Evolutionary conservation across 192 early-diverging fungal species (phyloP).

Genomic region (Dispira simplex): DNA sequence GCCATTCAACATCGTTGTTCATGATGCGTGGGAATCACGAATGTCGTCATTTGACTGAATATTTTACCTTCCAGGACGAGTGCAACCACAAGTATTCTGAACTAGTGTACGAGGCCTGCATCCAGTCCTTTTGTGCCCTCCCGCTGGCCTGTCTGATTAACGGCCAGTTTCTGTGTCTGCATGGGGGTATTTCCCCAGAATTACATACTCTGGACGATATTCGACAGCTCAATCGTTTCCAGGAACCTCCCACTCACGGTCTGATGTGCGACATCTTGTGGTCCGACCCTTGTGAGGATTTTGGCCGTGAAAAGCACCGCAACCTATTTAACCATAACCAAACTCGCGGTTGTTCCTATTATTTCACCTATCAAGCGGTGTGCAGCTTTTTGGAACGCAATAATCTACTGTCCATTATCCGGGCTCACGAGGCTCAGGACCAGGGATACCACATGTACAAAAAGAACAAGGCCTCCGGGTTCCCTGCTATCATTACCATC

Average conservation of each 20-base stretch:
- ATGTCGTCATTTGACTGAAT: conserved; percentile 92
- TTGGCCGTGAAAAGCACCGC: conserved; percentile 85
- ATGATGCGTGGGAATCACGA: conserved; percentile 94
- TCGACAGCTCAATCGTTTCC: conserved; percentile 70
- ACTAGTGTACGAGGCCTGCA: conserved; percentile 76
- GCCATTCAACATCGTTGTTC: conserved; percentile 74
- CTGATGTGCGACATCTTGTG: conserved; percentile 91
- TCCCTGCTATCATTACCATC: conserved; percentile 94
- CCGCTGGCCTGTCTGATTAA: conserved; percentile 92
- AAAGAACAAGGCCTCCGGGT: conserved; percentile 82
- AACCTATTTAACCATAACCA: conserved; percentile 86
- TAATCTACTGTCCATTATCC: conserved; percentile 84
- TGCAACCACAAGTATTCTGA: conserved; percentile 96
- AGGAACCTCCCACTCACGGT: conserved; percentile 86
- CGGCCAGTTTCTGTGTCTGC: conserved; percentile 90
- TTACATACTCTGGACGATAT: conserved; percentile 85
- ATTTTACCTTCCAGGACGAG: conserved; percentile 97
- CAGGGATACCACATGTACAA: conserved; percentile 94
- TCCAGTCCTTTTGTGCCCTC: conserved; percentile 81
- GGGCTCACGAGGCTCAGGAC: conserved; percentile 96
- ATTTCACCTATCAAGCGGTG: conserved; percentile 84
- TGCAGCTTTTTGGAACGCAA: conserved; percentile 91
- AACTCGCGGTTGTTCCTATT: conserved; percentile 90
- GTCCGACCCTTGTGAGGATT: conserved; percentile 87
- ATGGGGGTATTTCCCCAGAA: conserved; percentile 90